Base-by-base conservation (phyloP, 805 yeast genomes). In the Sugiyamaella smithiae region DNA sequence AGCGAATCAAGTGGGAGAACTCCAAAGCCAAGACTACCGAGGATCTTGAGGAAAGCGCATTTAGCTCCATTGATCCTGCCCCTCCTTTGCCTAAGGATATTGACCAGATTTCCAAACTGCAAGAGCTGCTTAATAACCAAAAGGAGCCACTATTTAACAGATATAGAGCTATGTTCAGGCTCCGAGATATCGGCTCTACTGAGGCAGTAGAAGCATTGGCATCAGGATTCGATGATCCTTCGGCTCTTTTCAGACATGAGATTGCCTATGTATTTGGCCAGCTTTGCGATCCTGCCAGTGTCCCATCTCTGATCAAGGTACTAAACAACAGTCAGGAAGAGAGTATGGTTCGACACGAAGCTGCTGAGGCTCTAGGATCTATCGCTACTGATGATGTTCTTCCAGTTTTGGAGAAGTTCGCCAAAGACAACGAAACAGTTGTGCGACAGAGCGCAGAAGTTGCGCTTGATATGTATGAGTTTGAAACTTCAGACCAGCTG, bases 271-370 rank as follows among this genome's bases (percentile, higher is more conserved):
- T 95, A 4, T 91, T 95, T 66, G 99, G 99, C 46, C 99, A 93
- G 74, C 75, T 93, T 65, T 86, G 95, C 66, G 88, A 87, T 68
- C 97, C 98, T 23, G 87, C 83, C 31, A 83, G 95, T 32, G 95
- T 93, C 29, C 96, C 97, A 33, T 75, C 91, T 17, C 78, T 95
- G 54, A 77, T 88, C 50, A 82, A 87, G 69, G 88, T 93, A 2
- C 77, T 95, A 59, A 81, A 81, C 58, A 80, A 87, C 67, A 78
- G 75, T 51, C 63, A 69, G 12, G 97, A 93, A 72, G 98, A 95
- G 46, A 96, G 95, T 55, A 93, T 93, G 99, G 99, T 95, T 28
- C 85, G 99, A 72, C 99, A 93, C 66, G 99, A 93, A 72, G 99
- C 98, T 50, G 99, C 98, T 22, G 99, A 93, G 72, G 99, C 99